Percentiles rank a stretch among this genome's conserved stretches.
These are phyloP conservation scores for Pythium myriotylum DNA, from an alignment of 352 stramenopile genomes.

Conservation along the genomic window DNA sequence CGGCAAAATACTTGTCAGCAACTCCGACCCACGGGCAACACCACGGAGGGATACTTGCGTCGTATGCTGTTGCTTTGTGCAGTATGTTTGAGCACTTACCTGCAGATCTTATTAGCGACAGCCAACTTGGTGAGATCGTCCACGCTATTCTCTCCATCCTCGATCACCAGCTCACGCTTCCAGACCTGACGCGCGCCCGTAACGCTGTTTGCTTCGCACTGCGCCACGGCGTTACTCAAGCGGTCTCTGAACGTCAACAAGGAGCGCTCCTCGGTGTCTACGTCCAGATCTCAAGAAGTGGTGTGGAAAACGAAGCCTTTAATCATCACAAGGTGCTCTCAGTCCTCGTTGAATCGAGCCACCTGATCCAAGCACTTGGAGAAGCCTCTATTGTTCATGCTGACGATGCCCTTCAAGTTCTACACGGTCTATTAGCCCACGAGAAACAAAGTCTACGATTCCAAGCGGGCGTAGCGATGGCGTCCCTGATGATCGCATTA, in stretches of 20 bases:
- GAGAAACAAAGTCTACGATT: conserved; percentile 52
- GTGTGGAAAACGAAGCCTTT: conserved; percentile 28
- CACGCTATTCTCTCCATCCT: conserved; percentile 66
- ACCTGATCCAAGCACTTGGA: conserved; percentile 39
- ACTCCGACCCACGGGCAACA: conserved; percentile 11
- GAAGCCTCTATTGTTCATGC: conserved; percentile 36
- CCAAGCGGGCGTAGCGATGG: conserved; percentile 38
- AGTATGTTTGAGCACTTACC: conserved; percentile 81
- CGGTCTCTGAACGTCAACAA: conserved; percentile 72
- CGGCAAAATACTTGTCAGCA: conserved; percentile 55
- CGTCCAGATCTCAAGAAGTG: conserved; percentile 34
- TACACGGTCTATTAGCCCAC: conserved; percentile 32
- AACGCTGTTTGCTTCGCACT: conserved; percentile 80
- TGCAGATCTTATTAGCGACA: conserved; percentile 57
- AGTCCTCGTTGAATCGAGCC: conserved; percentile 35
- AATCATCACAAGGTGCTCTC: conserved; percentile 42
- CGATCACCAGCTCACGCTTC: conserved; percentile 70
- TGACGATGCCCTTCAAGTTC: conserved; percentile 16
- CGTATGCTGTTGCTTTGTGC: conserved; percentile 71
- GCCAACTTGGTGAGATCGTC: conserved; percentile 69
- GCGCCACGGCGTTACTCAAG: conserved; percentile 61
- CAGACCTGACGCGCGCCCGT: conserved; percentile 74
- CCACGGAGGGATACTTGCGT: conserved; percentile 70
- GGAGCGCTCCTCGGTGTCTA: conserved; percentile 63
- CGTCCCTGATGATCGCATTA: conserved; percentile 32